Percentiles rank a stretch among this genome's conserved stretches.
These are phyloP conservation scores for Prasinococcaceae sp. DNA, from an alignment of 139 green algal species.

Conservation along the genomic window DNA sequence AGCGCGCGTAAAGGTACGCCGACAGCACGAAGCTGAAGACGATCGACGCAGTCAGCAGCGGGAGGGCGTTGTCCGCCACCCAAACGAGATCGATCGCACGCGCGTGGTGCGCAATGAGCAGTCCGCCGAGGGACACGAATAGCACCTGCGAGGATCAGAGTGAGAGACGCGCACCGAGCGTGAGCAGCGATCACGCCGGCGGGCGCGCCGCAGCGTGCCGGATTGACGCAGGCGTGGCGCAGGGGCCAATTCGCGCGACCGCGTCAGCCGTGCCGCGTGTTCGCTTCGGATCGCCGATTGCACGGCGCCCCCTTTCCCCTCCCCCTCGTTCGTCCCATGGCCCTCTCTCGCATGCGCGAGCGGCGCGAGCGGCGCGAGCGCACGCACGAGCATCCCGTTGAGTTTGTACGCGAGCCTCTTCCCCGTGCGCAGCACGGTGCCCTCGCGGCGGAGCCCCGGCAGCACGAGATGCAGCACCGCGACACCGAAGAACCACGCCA, in stretches of 20 bases:
- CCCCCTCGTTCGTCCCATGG: no score
- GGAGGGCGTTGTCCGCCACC: conserved; percentile 6
- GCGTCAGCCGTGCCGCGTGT: no score
- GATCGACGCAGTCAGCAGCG: conserved; percentile 11
- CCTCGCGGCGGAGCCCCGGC: conserved; percentile 4
- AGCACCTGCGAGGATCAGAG: no score
- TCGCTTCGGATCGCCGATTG: no score
- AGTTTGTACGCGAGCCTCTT: conserved; percentile 15
- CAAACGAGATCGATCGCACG: conserved; percentile 1
- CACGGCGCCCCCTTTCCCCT: no score
- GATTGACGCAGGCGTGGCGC: no score
- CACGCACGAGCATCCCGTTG: conserved; percentile 13
- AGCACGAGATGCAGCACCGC: conserved; percentile 7
- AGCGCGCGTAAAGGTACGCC: conserved; percentile 8
- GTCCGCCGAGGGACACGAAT: background rate
- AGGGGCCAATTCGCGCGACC: no score
- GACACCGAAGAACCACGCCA: conserved; percentile 4
- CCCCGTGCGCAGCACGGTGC: conserved; percentile 1
- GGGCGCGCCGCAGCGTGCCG: no score
- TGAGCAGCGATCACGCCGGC: no score
- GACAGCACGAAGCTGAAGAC: conserved; percentile 11
- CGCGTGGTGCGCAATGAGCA: no score
- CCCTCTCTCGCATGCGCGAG: no score
- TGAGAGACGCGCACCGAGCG: no score
- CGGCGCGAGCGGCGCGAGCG: background rate